phyloP scores from a whole-genome alignment of 2,329 filamentous ascomycete species.

The Bipolaris gigantea region DNA sequence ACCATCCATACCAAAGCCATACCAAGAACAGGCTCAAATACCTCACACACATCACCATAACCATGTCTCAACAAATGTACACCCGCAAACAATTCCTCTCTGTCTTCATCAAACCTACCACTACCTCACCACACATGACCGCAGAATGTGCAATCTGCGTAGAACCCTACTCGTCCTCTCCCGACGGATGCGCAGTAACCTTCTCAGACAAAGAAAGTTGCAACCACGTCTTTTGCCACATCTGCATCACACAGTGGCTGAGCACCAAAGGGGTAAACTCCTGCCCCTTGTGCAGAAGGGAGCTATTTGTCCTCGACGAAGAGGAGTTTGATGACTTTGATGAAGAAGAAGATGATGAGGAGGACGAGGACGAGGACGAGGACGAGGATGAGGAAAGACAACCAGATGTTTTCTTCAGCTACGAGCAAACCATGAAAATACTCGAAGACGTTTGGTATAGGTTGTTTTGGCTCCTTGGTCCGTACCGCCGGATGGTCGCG shows the following conservation, averaged over 20 bases:
- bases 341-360: neutral
- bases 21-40: neutral
- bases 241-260: slow-evolving; percentile 1
- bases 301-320: neutral
- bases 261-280: neutral
- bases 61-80: neutral
- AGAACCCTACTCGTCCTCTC: neutral
- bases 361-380: no score
- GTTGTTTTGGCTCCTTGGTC: neutral
- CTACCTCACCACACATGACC: neutral
- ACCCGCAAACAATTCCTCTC: neutral
- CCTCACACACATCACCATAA: neutral
- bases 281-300: neutral
- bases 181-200: neutral
- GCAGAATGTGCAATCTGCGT: slow-evolving; percentile 4
- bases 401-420: no score
- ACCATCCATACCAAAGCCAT: neutral
- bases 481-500: neutral
- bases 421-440: neutral
- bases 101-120: neutral
- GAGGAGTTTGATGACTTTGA: neutral
- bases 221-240: slow-evolving; percentile 3
- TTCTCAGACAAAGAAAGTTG: slow-evolving; percentile 1
- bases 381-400: neutral
- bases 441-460: neutral